A percentile compares a stretch with the other conserved stretches of the same genome.
phyloP scores from a whole-genome alignment of 805 yeast species.

The Spencermartinsiella europaea region DNA sequence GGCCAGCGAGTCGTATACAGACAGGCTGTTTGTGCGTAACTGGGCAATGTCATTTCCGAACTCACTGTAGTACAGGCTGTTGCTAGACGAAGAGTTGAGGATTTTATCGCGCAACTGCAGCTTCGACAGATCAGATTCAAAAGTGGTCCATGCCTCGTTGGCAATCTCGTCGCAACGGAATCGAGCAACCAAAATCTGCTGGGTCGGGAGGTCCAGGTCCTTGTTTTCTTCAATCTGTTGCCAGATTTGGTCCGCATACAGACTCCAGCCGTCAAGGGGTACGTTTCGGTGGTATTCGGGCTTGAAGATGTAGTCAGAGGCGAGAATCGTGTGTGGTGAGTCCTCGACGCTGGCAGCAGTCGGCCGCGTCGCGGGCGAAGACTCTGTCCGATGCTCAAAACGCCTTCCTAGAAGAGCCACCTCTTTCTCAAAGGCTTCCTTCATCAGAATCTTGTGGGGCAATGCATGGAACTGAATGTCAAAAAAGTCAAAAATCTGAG shows the following conservation, averaged over 20 bases:
- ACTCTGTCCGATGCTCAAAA: conserved; percentile 44
- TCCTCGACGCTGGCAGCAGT: background rate
- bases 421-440: conserved; percentile 60
- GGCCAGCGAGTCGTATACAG: conserved; percentile 63
- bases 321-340: conserved; percentile 20
- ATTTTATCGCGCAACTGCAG: conserved; percentile 26
- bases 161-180: conserved; percentile 91
- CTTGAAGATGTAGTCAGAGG: conserved; percentile 46
- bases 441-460: conserved; percentile 79
- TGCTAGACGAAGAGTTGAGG: background rate
- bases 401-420: conserved; percentile 60
- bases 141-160: conserved; percentile 43
- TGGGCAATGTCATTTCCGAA: conserved; percentile 42
- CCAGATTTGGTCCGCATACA: conserved; percentile 91
- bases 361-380: background rate
- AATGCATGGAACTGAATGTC: conserved; percentile 77
- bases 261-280: conserved; percentile 94
- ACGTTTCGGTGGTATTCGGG: conserved; percentile 73
- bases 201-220: conserved; percentile 94
- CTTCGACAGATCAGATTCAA: conserved; percentile 35
- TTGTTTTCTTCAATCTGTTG: conserved; percentile 87
- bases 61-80: conserved; percentile 19
- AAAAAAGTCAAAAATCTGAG: conserved; percentile 67
- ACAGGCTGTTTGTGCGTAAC: conserved; percentile 45
- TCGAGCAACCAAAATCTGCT: conserved; percentile 89